Base-by-base conservation (phyloP, 2,329 filamentous ascomycete genomes). In the Triangularia setosa region DNA sequence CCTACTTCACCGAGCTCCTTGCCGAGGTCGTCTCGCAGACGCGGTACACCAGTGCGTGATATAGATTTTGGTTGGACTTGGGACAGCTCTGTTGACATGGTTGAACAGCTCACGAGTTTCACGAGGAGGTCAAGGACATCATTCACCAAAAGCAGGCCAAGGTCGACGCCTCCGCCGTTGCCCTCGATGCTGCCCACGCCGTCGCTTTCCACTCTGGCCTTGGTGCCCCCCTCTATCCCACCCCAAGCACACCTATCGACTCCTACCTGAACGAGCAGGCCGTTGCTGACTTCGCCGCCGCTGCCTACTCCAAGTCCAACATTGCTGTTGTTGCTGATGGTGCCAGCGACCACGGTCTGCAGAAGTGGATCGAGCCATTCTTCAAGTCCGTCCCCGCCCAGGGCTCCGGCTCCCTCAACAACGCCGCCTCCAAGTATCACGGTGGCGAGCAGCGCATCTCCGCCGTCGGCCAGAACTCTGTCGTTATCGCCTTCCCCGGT, bases 1-100 rank as follows among this genome's bases (percentile, higher is more conserved):
- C 95, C 72, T 99, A 98, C 87, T 99, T 97, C 79, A 87, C 93
- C 74, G 95, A 99, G 84, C 85, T 99, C 70, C 86, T 99, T 72
- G 92, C 90, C 75, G 96, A 99, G 84, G 91, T 97, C 73, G 84
- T 95, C 74, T 88, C 90, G 67, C 83, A 91, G 80, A 96, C 94
- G 72, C 95, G 92, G 81, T 99, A 92, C 79, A 87, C 88, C 69
- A 83, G 88, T 90, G 80, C 80, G 87, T 78, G 55, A 68, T 59
- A 63, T 55, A 67, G 40, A 33, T 18, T 35, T 9, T 62, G 40
- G 40, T 28, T 27, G 23, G 14, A 28, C 33, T 55, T 12, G 54
- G 59, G 14, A 60, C 44, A 66, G 60, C 65, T 44, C 27, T 64
- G 60, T 67, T 71, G 56, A 72, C 59, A 57, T 54, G 23, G 48